Conservation (phyloP, 1,284 basidiomycete species). For the Apiotrichum akiyoshidainum region DNA sequence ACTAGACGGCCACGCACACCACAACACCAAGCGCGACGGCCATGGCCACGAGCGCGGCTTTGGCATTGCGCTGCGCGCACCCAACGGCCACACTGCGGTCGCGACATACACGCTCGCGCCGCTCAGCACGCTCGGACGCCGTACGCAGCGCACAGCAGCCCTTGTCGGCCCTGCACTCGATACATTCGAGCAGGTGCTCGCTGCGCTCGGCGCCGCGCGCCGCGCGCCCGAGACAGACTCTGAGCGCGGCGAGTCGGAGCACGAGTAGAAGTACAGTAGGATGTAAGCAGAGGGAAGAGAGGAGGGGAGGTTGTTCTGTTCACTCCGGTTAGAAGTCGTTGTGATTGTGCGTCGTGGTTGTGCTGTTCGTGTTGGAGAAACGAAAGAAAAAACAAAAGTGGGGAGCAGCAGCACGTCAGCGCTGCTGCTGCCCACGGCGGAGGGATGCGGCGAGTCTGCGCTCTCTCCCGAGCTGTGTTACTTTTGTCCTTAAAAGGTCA, state of each 20-base stretch:
- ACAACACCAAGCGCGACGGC: too few relatives aligned
- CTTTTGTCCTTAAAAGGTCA: not conserved
- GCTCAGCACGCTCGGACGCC: constrained; percentile 8
- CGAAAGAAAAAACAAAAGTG: too few relatives aligned
- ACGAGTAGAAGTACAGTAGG: constrained; percentile 3
- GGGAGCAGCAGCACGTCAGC: too few relatives aligned
- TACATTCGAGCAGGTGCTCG: constrained; percentile 9
- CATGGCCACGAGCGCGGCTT: constrained; percentile 1
- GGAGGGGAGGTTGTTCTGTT: too few relatives aligned
- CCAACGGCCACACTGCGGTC: not conserved
- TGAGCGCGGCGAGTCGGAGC: constrained; percentile 3
- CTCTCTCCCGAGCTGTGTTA: not conserved
- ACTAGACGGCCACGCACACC: not conserved
- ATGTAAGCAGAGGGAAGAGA: too few relatives aligned
- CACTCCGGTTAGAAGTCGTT: too few relatives aligned
- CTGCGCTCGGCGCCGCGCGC: not conserved
- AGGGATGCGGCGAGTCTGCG: not conserved
- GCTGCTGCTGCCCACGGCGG: not conserved
- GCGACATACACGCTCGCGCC: constrained; percentile 11
- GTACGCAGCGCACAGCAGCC: constrained; percentile 11
- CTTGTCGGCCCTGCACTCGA: constrained; percentile 9
- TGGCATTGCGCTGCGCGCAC: constrained; percentile 8
- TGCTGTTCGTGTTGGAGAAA: too few relatives aligned
- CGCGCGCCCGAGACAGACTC: not conserved
- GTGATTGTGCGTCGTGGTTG: too few relatives aligned